Evolutionary conservation across 176 grass and related monocot species (phyloP).

Genomic region (Poa annua): DNA sequence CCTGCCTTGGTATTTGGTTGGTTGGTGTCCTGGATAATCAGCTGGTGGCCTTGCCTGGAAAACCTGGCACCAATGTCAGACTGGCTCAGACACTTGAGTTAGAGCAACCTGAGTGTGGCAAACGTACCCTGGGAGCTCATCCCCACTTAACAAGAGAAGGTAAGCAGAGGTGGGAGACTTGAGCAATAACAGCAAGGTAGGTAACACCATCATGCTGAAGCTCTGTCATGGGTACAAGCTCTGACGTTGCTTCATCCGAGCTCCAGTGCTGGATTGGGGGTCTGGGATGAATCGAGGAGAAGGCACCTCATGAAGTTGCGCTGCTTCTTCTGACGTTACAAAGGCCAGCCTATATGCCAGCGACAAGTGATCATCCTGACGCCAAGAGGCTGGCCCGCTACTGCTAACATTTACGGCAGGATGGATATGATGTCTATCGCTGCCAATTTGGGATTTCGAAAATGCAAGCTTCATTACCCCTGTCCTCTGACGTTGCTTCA

Average conservation of each 20-base stretch:
- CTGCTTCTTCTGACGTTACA: not conserved
- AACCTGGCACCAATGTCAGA: not conserved
- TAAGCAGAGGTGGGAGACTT: not conserved
- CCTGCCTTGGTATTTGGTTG: not conserved
- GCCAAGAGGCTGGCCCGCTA: not conserved
- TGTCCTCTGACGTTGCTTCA: no score
- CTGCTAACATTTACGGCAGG: not conserved
- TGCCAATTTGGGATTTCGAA: not conserved
- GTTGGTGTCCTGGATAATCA: not conserved
- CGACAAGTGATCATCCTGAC: not conserved
- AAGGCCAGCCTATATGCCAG: conserved; percentile 1
- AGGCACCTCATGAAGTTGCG: not conserved
- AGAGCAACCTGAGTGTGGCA: not conserved
- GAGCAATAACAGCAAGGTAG: not conserved
- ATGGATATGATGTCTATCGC: not conserved
- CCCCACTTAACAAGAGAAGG: not conserved
- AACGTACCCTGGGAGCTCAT: conserved; percentile 1
- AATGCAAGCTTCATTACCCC: not conserved
- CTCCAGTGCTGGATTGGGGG: not conserved
- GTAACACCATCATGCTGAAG: not conserved
- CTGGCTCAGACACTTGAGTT: conserved; percentile 12
- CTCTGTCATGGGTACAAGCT: not conserved
- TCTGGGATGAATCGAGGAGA: not conserved
- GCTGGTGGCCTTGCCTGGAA: not conserved
- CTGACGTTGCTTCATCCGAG: not conserved